Conservation (phyloP, 164 flowering plant genomes). For the Aristolochia contorta region DNA sequence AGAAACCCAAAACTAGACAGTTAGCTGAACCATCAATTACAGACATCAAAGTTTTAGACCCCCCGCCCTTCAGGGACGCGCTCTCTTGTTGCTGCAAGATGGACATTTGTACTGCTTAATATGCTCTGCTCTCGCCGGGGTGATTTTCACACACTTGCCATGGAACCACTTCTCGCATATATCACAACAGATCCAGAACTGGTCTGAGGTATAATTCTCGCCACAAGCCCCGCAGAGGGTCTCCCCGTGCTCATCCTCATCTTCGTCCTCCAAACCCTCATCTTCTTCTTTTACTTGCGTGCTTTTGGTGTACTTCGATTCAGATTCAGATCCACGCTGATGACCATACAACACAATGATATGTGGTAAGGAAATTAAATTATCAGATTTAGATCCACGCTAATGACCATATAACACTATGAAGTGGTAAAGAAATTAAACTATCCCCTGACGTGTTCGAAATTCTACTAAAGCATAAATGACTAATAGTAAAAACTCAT, state of each 20-base stretch:
- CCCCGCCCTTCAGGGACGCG: conserved; percentile 29
- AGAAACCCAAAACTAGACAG: conserved; percentile 6
- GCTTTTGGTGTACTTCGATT: conserved; percentile 33
- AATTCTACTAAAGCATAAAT: no score
- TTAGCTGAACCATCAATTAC: conserved; percentile 2
- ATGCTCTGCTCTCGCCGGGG: conserved; percentile 81
- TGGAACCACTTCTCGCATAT: conserved; percentile 86
- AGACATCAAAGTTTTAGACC: background rate
- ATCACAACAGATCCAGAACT: conserved; percentile 94
- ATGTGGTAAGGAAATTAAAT: background rate
- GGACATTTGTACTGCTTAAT: conserved; percentile 98
- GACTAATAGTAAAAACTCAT: no score
- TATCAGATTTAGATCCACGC: conserved; percentile 35
- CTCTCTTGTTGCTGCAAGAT: conserved; percentile 75
- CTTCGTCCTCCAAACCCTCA: conserved; percentile 55
- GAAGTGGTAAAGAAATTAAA: background rate
- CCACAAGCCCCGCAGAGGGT: conserved; percentile 90
- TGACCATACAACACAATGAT: background rate
- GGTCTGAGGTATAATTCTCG: conserved; percentile 68
- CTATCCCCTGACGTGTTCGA: no score
- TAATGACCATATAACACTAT: conserved; percentile 8
- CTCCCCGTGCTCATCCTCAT: conserved; percentile 77
- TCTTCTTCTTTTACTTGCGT: conserved; percentile 38
- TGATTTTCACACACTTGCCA: conserved; percentile 87
- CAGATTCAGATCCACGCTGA: conserved; percentile 39